A percentile compares a stretch with the other conserved stretches of the same genome.
These are phyloP conservation scores for Microcyclosporella mali DNA, from an alignment of 2,329 filamentous ascomycete genomes.

Conservation along the genomic window DNA sequence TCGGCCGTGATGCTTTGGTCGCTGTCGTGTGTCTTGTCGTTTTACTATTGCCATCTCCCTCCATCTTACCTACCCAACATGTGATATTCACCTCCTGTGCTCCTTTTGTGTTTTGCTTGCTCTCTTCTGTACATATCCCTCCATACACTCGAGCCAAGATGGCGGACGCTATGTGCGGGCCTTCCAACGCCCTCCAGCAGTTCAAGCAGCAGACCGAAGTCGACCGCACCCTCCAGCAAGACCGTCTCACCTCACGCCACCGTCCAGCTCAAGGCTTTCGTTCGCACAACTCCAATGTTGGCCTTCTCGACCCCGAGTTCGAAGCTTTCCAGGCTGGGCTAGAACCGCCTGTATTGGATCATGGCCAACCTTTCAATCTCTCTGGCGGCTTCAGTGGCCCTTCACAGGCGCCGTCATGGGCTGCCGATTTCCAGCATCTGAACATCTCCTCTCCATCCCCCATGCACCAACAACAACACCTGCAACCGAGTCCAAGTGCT, in stretches of 20 bases:
- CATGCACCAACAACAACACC: constrained; percentile 44
- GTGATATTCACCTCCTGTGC: not conserved
- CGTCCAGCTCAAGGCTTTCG: constrained; percentile 52
- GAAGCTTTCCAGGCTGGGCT: constrained; percentile 59
- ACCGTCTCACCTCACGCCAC: constrained; percentile 54
- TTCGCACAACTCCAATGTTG: constrained; percentile 49
- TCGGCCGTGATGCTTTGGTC: no score
- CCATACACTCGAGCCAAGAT: constrained; percentile 39
- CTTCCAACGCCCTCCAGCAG: constrained; percentile 67
- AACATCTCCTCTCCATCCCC: constrained; percentile 38
- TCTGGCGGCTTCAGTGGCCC: constrained; percentile 21
- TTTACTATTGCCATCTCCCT: constrained; percentile 1
- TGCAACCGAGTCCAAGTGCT: constrained; percentile 29
- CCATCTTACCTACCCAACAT: not conserved
- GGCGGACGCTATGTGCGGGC: constrained; percentile 65
- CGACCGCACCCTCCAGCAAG: constrained; percentile 67
- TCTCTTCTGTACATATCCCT: not conserved
- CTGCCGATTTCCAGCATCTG: constrained; percentile 45
- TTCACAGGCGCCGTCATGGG: constrained; percentile 39
- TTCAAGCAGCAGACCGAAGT: constrained; percentile 64
- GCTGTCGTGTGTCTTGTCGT: constrained; percentile 2
- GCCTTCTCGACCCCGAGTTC: constrained; percentile 59
- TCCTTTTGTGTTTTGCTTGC: not conserved
- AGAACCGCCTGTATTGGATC: constrained; percentile 36
- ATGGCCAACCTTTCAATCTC: constrained; percentile 33